phyloP scores from a whole-genome alignment of 257 asterid species.

The Linderniella brevidens region DNA sequence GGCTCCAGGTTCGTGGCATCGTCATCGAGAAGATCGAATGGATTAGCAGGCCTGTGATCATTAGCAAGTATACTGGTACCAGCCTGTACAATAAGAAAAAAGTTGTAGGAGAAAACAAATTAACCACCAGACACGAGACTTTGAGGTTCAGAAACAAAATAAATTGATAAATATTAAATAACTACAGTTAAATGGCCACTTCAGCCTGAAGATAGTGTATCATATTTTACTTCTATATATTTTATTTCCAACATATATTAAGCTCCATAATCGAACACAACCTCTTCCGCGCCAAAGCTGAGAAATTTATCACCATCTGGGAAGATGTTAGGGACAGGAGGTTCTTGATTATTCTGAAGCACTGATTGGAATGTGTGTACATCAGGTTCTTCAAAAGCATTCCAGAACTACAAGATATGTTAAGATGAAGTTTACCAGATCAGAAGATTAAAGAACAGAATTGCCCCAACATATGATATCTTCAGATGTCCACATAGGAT shows the following conservation, averaged over 20 bases:
- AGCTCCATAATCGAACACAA: too few relatives aligned
- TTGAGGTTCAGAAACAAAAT: not conserved
- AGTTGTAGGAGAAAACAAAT: not conserved
- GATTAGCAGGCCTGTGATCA: conserved; percentile 30
- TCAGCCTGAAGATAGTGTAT: too few relatives aligned
- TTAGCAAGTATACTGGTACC: conserved; percentile 23
- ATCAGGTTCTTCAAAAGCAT: conserved; percentile 30
- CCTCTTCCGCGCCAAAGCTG: too few relatives aligned
- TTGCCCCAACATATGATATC: too few relatives aligned
- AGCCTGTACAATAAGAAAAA: conserved; percentile 24
- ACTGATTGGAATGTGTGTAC: too few relatives aligned
- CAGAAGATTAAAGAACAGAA: too few relatives aligned
- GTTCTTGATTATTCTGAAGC: conserved; percentile 11
- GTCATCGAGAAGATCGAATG: conserved; percentile 2
- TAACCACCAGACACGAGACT: conserved; percentile 8
- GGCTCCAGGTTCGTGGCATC: not conserved
- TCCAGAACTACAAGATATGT: conserved; percentile 46
- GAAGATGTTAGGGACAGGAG: not conserved
- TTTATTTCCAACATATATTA: too few relatives aligned
- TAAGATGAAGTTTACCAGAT: not conserved
- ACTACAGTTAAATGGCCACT: too few relatives aligned
- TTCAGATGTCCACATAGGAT: not conserved
- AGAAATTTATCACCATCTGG: too few relatives aligned
- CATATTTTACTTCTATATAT: too few relatives aligned
- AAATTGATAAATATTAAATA: too few relatives aligned